Conservation (phyloP, 768 basidiomycete species). For the Candolleomyces aberdarensis region DNA sequence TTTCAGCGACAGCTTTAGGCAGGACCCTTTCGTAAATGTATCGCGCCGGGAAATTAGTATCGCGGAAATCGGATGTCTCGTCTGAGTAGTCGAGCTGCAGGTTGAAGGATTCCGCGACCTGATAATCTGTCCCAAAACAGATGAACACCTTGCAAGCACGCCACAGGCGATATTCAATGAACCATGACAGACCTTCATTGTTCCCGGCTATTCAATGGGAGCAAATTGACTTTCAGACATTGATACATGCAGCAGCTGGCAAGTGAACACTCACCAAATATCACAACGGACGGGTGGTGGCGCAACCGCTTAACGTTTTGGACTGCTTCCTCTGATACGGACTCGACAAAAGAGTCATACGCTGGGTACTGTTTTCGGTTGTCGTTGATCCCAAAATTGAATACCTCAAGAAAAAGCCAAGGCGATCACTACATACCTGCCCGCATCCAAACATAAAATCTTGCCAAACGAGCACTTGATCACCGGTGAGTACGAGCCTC, state of each 20-base stretch:
- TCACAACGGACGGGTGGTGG: conserved; percentile 85
- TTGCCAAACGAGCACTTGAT: conserved; percentile 89
- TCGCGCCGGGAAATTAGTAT: conserved; percentile 85
- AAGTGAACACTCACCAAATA: conserved; percentile 58
- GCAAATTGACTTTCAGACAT: neutral
- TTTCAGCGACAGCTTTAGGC: conserved; percentile 64
- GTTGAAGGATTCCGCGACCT: conserved; percentile 74
- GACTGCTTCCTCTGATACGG: conserved; percentile 74
- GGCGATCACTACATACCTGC: conserved; percentile 44
- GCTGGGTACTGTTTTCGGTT: conserved; percentile 69
- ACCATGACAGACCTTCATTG: conserved; percentile 55
- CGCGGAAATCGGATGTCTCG: conserved; percentile 78
- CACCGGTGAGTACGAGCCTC: neutral
- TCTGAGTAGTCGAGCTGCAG: conserved; percentile 86
- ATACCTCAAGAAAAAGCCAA: neutral
- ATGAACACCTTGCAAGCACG: too few relatives aligned
- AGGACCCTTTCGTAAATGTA: conserved; percentile 87
- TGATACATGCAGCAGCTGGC: neutral
- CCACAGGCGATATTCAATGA: too few relatives aligned
- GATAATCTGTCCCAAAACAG: conserved; percentile 57
- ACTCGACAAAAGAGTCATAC: conserved; percentile 72
- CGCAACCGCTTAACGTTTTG: conserved; percentile 82
- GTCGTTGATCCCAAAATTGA: conserved; percentile 2
- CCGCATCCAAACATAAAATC: conserved; percentile 98
- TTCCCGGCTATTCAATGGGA: conserved; percentile 58